Base-by-base conservation (phyloP, 257 asterid species). In the Buddleja alternifolia region DNA sequence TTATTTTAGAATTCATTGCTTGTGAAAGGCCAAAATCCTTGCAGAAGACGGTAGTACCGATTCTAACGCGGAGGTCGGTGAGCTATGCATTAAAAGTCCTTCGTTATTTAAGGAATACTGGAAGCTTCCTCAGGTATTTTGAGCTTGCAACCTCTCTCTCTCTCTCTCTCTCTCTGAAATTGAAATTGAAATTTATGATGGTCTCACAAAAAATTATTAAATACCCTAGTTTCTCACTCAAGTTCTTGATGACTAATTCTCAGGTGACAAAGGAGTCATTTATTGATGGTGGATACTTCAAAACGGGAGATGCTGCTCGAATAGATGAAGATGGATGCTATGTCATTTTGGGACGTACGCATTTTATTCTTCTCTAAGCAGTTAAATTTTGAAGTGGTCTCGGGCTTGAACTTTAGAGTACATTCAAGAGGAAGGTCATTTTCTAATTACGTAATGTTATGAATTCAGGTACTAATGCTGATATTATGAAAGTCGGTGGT, bases 401-500 rank as follows among this genome's bases (percentile, higher is more conserved):
- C n/a, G 36, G 11, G 14, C 29, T 20, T 61, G 42, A 25, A 29
- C 34, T 29, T 29, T 29, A n/a, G 34, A 29, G 34, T 29, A 29
- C 34, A 2, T 29, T 29, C 3, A 29, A 29, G 34, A 29, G 34
- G 3, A 15, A 37, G 59, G 24, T 17, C 10, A 42, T 68, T 60
- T 17, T 10, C 29, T 56, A 51, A 64, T 40, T 1, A 55, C 8
- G 10, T 60, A 7, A 55, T 44, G 8, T 60, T 17, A n/a, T 77
- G 5, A 53, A 79, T 73, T 66, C 83, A 93, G 99, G 99, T 73
- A 90, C 94, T 36, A 90, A 86, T 84, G 99, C 99, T 62, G 99
- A 93, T 78, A 93, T 93, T 72, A 88, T 93, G 95, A 93, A 93
- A 84, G 96, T 87, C 54, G 99, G 99, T 23, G 99, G 99, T 42